A percentile compares a stretch with the other conserved stretches of the same genome.
Conservation (phyloP, 2,329 filamentous ascomycete genomes). For the Neopestalotiopsis sp. region DNA sequence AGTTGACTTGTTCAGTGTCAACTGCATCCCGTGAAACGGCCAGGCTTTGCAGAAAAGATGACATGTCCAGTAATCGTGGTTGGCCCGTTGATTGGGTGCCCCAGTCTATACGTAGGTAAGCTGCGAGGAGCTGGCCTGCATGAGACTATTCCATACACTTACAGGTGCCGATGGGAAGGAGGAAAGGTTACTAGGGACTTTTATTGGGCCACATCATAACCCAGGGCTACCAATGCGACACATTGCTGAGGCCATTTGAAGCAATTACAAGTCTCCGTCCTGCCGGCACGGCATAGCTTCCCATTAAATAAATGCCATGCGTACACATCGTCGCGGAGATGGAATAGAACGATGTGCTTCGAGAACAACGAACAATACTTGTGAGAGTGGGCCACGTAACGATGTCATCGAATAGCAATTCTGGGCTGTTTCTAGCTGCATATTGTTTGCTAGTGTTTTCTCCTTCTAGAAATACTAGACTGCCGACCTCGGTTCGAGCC, state of each 20-base stretch:
- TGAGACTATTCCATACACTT: neutral
- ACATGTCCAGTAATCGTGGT: neutral
- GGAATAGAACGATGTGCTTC: neutral
- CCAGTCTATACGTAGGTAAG: neutral
- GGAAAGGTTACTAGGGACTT: slow-evolving; percentile 8
- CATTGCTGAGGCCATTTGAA: slow-evolving; percentile 11
- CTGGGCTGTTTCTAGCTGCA: neutral
- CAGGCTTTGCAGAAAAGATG: neutral
- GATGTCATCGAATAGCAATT: neutral
- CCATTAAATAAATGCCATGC: neutral
- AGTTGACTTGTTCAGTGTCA: neutral
- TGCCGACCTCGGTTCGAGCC: neutral
- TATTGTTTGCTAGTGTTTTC: neutral
- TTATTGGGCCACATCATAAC: slow-evolving; percentile 18
- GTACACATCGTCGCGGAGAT: neutral
- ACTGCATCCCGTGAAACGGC: neutral
- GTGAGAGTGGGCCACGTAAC: neutral
- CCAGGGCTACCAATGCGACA: slow-evolving; percentile 19
- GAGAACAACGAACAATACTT: neutral
- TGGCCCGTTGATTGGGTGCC: slow-evolving; percentile 3
- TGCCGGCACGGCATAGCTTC: slow-evolving; percentile 21
- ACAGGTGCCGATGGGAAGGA: neutral
- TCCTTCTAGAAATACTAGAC: slow-evolving; percentile 2
- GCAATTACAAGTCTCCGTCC: slow-evolving; percentile 17
- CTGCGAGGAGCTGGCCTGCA: neutral